Percentiles rank a stretch among this genome's conserved stretches.
phyloP scores from a whole-genome alignment of 768 basidiomycete species.

The Boletus reticulatus region DNA sequence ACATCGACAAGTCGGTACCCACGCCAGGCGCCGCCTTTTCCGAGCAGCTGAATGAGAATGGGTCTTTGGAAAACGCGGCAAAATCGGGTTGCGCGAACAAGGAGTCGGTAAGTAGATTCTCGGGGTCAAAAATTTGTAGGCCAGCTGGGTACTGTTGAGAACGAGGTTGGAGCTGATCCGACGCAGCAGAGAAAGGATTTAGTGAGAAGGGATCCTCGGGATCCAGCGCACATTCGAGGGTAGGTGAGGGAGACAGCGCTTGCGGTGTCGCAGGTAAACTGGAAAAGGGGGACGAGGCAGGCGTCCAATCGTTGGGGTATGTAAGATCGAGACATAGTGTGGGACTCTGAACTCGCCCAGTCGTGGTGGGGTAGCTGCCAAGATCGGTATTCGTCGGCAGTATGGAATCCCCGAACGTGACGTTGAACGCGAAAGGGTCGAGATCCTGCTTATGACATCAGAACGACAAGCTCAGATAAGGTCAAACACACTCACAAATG shows the following conservation, averaged over 20 bases:
- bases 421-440: conserved; percentile 30
- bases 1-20: conserved; percentile 30
- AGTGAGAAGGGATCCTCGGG: conserved; percentile 19
- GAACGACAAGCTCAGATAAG: neutral
- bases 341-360: conserved; percentile 27
- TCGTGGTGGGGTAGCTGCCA: conserved; percentile 21
- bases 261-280: conserved; percentile 45
- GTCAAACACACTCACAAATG: conserved; percentile 44
- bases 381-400: conserved; percentile 13
- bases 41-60: conserved; percentile 24
- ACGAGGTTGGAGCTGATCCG: conserved; percentile 13
- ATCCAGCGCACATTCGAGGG: conserved; percentile 24
- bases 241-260: conserved; percentile 30
- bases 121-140: conserved; percentile 19
- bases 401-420: conserved; percentile 31
- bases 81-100: conserved; percentile 23
- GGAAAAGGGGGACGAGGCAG: conserved; percentile 41
- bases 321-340: conserved; percentile 41
- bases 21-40: conserved; percentile 21
- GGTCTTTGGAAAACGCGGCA: conserved; percentile 20
- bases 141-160: conserved; percentile 19
- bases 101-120: conserved; percentile 9
- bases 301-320: conserved; percentile 41
- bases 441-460: conserved; percentile 22
- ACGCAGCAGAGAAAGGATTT: conserved; percentile 17